These are phyloP conservation scores for Lecanoromycetidae sp. DNA, from an alignment of 2,329 filamentous ascomycete species.

Conservation along the genomic window DNA sequence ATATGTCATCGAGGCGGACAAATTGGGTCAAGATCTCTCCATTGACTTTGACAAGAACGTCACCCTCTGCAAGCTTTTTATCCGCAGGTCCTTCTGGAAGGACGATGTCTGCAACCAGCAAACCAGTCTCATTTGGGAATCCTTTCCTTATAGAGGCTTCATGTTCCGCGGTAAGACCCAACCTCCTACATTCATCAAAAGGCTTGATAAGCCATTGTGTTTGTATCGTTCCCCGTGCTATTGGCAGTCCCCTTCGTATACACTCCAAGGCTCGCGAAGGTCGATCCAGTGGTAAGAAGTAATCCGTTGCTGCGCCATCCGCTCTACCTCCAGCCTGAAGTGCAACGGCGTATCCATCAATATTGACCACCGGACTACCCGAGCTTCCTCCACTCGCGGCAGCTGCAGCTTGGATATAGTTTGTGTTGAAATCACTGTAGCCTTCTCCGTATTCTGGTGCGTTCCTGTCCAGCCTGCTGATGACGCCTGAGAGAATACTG, in stretches of 20 bases:
- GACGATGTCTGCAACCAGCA: conserved; percentile 93
- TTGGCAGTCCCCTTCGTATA: conserved; percentile 60
- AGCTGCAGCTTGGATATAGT: conserved; percentile 96
- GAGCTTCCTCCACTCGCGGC: conserved; percentile 94
- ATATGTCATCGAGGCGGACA: conserved; percentile 75
- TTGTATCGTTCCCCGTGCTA: conserved; percentile 92
- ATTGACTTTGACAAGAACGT: conserved; percentile 87
- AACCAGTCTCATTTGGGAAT: conserved; percentile 88
- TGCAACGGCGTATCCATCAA: conserved; percentile 82
- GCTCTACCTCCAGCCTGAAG: conserved; percentile 87
- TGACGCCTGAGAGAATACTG: conserved; percentile 93
- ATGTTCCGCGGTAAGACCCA: conserved; percentile 75
- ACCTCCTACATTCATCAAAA: conserved; percentile 87
- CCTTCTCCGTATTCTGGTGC: conserved; percentile 96
- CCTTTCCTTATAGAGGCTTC: conserved; percentile 71
- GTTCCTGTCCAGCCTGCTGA: conserved; percentile 89
- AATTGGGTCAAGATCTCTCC: conserved; percentile 88
- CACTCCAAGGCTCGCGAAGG: conserved; percentile 78
- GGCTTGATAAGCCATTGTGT: conserved; percentile 95
- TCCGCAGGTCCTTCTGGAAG: conserved; percentile 82
- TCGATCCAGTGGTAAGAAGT: conserved; percentile 87
- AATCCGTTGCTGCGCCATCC: conserved; percentile 92
- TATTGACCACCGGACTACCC: conserved; percentile 94
- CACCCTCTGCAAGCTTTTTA: conserved; percentile 80
- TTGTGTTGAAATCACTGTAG: conserved; percentile 92